Percentiles rank a stretch among this genome's conserved stretches.
These are phyloP conservation scores for Alnus rubra DNA, from an alignment of 306 rosid species.

Conservation along the genomic window DNA sequence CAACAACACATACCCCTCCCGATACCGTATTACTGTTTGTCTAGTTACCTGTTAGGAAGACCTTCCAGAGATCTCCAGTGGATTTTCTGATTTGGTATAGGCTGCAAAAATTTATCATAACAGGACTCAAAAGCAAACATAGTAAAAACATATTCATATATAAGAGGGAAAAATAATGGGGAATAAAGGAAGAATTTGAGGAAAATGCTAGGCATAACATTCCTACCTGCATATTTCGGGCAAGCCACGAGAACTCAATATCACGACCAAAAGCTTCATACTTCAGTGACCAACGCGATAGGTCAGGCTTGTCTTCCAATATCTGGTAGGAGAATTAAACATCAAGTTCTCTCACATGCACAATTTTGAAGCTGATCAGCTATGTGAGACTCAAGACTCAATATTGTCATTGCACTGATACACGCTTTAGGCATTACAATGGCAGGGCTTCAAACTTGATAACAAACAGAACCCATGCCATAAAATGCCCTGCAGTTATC, in stretches of 20 bases:
- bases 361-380: not conserved
- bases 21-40: slow-evolving; percentile 2
- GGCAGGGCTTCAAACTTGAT: not conserved
- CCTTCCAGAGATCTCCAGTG: slow-evolving; percentile 97
- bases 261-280: slow-evolving; percentile 83
- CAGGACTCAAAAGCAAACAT: slow-evolving; percentile 25
- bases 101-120: slow-evolving; percentile 58
- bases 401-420: not conserved
- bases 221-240: slow-evolving; percentile 92
- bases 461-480: slow-evolving; percentile 17
- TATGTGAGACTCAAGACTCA: not conserved
- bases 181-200: not conserved
- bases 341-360: slow-evolving; percentile 2
- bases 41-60: slow-evolving; percentile 83
- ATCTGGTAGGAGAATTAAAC: slow-evolving; percentile 45
- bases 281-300: slow-evolving; percentile 92
- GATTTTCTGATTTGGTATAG: slow-evolving; percentile 87
- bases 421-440: slow-evolving; percentile 10
- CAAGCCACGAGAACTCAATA: slow-evolving; percentile 90
- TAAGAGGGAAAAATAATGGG: slow-evolving; percentile 4
- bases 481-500: slow-evolving; percentile 1
- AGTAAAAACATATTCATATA: slow-evolving; percentile 1
- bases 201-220: slow-evolving; percentile 26
- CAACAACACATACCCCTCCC: slow-evolving; percentile 19
- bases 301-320: slow-evolving; percentile 82